Conservation (phyloP, 345 rosid genomes). For the Hypericum androsaemum region DNA sequence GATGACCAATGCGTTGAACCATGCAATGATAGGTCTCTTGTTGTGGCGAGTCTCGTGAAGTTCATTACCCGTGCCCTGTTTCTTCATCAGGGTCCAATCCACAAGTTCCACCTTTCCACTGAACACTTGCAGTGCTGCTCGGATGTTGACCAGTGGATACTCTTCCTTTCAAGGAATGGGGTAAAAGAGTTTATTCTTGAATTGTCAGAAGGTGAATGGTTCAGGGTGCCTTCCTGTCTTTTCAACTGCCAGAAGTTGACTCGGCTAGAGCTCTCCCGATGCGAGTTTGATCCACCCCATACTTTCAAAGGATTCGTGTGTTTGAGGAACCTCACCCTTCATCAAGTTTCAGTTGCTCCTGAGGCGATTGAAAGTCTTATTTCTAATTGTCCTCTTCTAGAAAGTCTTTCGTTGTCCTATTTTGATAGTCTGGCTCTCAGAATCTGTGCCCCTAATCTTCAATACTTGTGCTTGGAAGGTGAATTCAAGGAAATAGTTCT, state of each 20-base stretch:
- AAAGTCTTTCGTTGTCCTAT: slow-evolving; percentile 63
- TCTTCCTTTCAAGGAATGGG: slow-evolving; percentile 69
- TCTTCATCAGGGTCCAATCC: slow-evolving; percentile 87
- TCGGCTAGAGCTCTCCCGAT: slow-evolving; percentile 60
- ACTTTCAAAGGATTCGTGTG: slow-evolving; percentile 56
- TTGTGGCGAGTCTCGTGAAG: slow-evolving; percentile 43
- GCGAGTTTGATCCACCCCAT: slow-evolving; percentile 70
- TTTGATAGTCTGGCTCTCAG: slow-evolving; percentile 65
- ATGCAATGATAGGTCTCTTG: slow-evolving; percentile 17
- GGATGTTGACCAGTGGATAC: slow-evolving; percentile 85
- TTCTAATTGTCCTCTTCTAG: slow-evolving; percentile 71
- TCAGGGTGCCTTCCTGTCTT: slow-evolving; percentile 69
- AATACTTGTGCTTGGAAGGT: slow-evolving; percentile 74
- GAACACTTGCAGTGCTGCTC: slow-evolving; percentile 50
- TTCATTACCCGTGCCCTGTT: slow-evolving; percentile 58
- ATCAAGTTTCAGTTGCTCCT: slow-evolving; percentile 62
- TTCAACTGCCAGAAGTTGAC: slow-evolving; percentile 49
- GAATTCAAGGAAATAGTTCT: slow-evolving; percentile 77
- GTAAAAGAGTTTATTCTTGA: slow-evolving; percentile 65
- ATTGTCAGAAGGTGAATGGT: slow-evolving; percentile 81
- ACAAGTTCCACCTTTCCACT: slow-evolving; percentile 71
- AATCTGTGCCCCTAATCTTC: slow-evolving; percentile 65
- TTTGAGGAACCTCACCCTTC: slow-evolving; percentile 63
- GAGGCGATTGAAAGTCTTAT: slow-evolving; percentile 72
- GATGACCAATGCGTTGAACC: slow-evolving; percentile 46